Conservation (phyloP, 2,329 filamentous ascomycete genomes). For the Clonostachys rosea region DNA sequence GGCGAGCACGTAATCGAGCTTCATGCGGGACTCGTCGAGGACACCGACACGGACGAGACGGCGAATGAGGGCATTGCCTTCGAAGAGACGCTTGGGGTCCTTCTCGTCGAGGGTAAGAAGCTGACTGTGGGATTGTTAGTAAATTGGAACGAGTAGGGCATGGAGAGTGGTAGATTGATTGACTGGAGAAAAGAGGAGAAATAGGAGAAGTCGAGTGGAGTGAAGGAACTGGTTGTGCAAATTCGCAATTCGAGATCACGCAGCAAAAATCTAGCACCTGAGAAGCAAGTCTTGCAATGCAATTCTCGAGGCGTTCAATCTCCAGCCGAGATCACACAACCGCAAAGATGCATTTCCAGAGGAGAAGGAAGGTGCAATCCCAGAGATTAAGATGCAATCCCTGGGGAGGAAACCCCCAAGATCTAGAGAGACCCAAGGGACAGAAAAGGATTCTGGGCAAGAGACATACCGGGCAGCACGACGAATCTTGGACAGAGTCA, state of each 20-base stretch:
- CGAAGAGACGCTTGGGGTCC: slow-evolving; percentile 99
- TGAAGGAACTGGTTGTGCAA: not conserved
- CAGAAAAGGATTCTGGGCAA: not conserved
- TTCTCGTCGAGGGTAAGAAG: slow-evolving; percentile 99
- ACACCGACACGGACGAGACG: slow-evolving; percentile 99
- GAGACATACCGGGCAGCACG: slow-evolving; percentile 90
- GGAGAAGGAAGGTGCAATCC: too few relatives aligned
- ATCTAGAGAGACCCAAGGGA: too few relatives aligned
- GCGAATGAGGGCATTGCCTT: slow-evolving; percentile 99
- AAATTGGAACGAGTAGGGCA: not conserved
- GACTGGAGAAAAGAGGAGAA: too few relatives aligned
- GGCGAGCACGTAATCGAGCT: slow-evolving; percentile 99
- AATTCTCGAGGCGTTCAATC: too few relatives aligned
- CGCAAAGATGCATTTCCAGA: too few relatives aligned
- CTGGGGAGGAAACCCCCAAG: too few relatives aligned
- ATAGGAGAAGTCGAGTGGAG: too few relatives aligned
- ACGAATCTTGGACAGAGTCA: slow-evolving; percentile 99
- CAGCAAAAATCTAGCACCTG: not conserved
- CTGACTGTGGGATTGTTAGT: slow-evolving; percentile 61
- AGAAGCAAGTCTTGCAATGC: too few relatives aligned
- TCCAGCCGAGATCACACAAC: too few relatives aligned
- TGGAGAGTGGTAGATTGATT: too few relatives aligned
- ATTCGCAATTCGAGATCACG: not conserved
- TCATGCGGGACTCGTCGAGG: slow-evolving; percentile 99
- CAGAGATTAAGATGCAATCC: too few relatives aligned